phyloP scores from a whole-genome alignment of 1,284 basidiomycete species.

The Cryptococcus hybrid region DNA sequence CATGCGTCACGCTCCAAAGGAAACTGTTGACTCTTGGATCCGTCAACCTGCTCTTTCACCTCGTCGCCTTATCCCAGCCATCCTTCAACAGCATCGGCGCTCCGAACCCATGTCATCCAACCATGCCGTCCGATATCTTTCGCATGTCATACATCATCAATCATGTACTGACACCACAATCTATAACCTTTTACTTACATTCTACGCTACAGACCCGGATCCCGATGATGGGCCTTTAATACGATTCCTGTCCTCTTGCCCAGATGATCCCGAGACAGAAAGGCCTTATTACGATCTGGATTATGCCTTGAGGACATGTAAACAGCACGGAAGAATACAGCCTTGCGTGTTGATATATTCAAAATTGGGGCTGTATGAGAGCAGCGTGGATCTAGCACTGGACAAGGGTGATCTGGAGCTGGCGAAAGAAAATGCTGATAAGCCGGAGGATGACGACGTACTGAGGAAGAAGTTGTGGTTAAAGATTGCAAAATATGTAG shows the following conservation, averaged over 20 bases:
- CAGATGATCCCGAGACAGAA: conserved; percentile 74
- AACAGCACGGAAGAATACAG: conserved; percentile 73
- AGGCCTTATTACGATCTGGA: conserved; percentile 96
- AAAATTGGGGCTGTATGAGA: conserved; percentile 96
- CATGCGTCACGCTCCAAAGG: conserved; percentile 79
- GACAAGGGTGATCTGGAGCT: conserved; percentile 90
- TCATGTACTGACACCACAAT: conserved; percentile 81
- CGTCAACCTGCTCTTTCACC: conserved; percentile 77
- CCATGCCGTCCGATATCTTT: conserved; percentile 85
- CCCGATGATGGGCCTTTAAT: conserved; percentile 77
- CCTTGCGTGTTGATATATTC: conserved; percentile 96
- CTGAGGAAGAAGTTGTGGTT: conserved; percentile 95
- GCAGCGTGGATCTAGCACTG: conserved; percentile 91
- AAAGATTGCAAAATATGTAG: conserved; percentile 95
- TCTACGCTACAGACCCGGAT: conserved; percentile 61
- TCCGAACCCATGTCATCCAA: conserved; percentile 54
- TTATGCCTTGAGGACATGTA: conserved; percentile 91
- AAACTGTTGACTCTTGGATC: conserved; percentile 89
- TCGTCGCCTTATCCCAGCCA: conserved; percentile 80
- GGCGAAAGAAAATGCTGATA: conserved; percentile 89
- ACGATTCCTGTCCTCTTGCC: conserved; percentile 80
- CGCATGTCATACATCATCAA: conserved; percentile 67
- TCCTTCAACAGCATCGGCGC: conserved; percentile 70
- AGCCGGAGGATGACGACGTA: conserved; percentile 82
- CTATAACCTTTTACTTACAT: conserved; percentile 89